Base-by-base conservation (phyloP, 345 rosid species). In the Lepidium africanum region DNA sequence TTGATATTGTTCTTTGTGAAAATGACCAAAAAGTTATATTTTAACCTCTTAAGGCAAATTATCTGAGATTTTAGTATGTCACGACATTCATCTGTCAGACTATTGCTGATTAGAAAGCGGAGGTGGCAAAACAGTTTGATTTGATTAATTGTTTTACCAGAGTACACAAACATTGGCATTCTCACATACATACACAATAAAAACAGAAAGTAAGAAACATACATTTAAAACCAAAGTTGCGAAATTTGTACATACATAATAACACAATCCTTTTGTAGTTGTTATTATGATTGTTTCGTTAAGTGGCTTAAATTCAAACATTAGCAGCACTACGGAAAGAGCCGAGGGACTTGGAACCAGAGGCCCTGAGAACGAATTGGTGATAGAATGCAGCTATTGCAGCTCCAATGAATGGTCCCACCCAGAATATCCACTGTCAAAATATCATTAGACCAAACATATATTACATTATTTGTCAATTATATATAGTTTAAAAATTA, bases 321-420 rank as follows among this genome's bases (percentile, higher is more conserved):
- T 68, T 54, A 61, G 87, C 63, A 12, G 82, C 86, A 84, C 98
- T 92, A 78, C 92, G 84, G 85, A 92, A 87, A 50, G 98, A 89
- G 0, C 90, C 89, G 32, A 92, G 84, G 27, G 96, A 96, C 82
- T 89, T 92, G 1, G 57, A 81, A 60, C 92, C 95, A 0, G 79
- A 89, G 0, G 95, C 96, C 53, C 98, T 85, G 80, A 85, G 71
- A 33, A 89, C 84, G 70, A 81, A 82, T 27, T 70, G 87, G 80
- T 87, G 85, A 13, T 83, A 87, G 59, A 84, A 60, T 19, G 89
- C 83, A 47, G 92, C 92, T 36, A 83, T 61, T 1, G 87, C 84
- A 55, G 92, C 87, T 30, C 92, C 92, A 3, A 83, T 62, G 78
- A 87, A 80, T 8, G 92, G 89, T 59, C 89, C 92, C 23, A 80